Conservation (phyloP, 139 green algal species). For the Gonium pectorale region DNA sequence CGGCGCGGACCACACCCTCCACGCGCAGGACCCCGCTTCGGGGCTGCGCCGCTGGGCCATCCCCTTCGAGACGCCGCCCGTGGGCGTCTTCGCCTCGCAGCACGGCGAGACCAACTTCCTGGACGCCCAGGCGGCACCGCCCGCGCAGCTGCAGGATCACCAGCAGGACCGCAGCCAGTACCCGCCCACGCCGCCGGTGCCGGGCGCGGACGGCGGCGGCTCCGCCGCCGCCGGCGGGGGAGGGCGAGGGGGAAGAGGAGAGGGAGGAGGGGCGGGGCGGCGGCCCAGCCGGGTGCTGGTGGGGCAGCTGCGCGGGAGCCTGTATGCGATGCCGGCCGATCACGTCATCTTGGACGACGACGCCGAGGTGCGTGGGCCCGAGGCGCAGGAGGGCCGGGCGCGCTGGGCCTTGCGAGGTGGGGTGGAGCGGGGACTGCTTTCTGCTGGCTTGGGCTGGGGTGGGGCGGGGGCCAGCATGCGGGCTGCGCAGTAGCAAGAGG, state of each 20-base stretch:
- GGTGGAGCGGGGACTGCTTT: neutral
- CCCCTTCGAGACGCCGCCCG: constrained; percentile 72
- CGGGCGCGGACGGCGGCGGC: neutral
- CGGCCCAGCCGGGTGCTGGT: constrained; percentile 57
- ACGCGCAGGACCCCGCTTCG: constrained; percentile 61
- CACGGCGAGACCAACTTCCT: constrained; percentile 54
- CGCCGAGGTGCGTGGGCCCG: neutral
- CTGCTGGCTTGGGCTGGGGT: no score
- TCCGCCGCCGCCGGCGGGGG: neutral
- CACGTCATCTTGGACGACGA: constrained; percentile 55
- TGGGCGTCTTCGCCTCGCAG: constrained; percentile 64
- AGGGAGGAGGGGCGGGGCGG: neutral
- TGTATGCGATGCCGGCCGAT: constrained; percentile 75
- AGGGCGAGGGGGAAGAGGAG: neutral
- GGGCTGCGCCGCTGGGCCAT: constrained; percentile 73
- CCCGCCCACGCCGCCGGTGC: neutral
- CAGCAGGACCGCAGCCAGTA: neutral
- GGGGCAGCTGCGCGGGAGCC: constrained; percentile 55
- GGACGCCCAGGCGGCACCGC: neutral
- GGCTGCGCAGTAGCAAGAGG: no score
- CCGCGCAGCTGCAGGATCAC: neutral
- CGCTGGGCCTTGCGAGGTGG: neutral
- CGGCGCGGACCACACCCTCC: constrained; percentile 64
- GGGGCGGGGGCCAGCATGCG: no score
- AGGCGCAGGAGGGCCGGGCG: neutral